A percentile compares a stretch with the other conserved stretches of the same genome.
phyloP scores from a whole-genome alignment of 768 basidiomycete species.

The Rhizopogon salebrosus region DNA sequence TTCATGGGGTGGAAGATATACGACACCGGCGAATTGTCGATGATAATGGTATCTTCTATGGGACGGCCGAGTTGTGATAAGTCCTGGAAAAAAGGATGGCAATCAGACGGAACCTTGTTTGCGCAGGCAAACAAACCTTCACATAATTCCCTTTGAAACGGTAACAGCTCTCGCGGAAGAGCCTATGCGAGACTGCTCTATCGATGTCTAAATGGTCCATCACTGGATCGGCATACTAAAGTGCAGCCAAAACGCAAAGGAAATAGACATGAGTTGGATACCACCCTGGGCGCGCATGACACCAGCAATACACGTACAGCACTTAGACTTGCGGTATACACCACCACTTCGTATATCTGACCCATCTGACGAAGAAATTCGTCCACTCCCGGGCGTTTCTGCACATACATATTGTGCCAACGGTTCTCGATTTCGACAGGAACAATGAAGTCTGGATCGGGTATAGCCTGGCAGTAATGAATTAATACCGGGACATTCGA shows the following conservation, averaged over 20 bases:
- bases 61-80: constrained; percentile 71
- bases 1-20: constrained; percentile 83
- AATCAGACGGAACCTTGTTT: constrained; percentile 1
- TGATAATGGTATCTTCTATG: constrained; percentile 64
- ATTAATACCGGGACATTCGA: not conserved
- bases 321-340: constrained; percentile 92
- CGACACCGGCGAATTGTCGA: constrained; percentile 75
- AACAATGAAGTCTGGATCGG: constrained; percentile 90
- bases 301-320: constrained; percentile 52
- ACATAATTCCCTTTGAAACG: constrained; percentile 96
- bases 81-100: constrained; percentile 37
- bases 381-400: constrained; percentile 94
- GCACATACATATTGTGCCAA: constrained; percentile 93
- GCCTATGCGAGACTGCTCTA: constrained; percentile 79
- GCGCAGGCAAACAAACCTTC: constrained; percentile 53
- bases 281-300: not conserved
- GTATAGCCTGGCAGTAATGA: constrained; percentile 56
- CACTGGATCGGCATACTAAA: constrained; percentile 91
- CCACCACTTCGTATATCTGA: constrained; percentile 89
- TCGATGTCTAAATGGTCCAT: constrained; percentile 88
- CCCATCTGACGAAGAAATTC: constrained; percentile 93
- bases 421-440: constrained; percentile 95
- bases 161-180: constrained; percentile 95
- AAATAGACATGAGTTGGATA: constrained; percentile 7
- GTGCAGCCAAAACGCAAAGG: constrained; percentile 2